Evolutionary conservation across 2,329 filamentous ascomycete genomes (phyloP), one percentile per base, ranked within the genome.

Genomic region (Colletotrichum sp.): DNA sequence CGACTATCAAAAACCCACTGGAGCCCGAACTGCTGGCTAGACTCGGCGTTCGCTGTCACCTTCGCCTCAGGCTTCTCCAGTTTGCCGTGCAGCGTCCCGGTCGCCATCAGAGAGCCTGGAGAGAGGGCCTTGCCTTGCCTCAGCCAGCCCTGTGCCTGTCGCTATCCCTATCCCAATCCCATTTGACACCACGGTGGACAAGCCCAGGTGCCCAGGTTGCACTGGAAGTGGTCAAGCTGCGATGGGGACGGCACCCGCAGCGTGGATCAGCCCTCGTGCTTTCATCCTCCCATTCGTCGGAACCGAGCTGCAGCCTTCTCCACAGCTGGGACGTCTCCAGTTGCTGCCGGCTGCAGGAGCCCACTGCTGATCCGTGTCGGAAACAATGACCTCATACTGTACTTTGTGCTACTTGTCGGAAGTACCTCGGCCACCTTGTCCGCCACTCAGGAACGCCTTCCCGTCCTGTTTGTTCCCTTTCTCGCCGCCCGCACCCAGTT

Each of bases 331-430:
- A 75, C 36, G 69, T 71, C 59, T 36, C 68, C 72, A 72, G 55
- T 39, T 65, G 72, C 52, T 75, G 62, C 60, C 60, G 72, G 28
- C 36, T 55, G 36, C 64, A 26, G 30, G 32, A 13, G 44, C 59
- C 73, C 64, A 73, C 57, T 5, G 7, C 5, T 18, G 64, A n/a
- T 76, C 64, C 73, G 73, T 76, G 70, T 49, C 18, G 57, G 6
- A 30, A 65, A 68, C 34, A 49, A 73, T 76, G 73, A 76, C 73
- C 70, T 76, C 73, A 76, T 69, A 69, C 69, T 76, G 69, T 69
- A n/a, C 44, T 13, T 44, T 16, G 12, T 5, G 10, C 13, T 36
- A 44, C 55, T 15, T 66, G 9, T 49, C 36, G 28, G 39, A 21
- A 72, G 60, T 66, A 55, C 52, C 69, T 72, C 70, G 49, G 52